A percentile compares a stretch with the other conserved stretches of the same genome.
phyloP scores from a whole-genome alignment of 169 alveolate genomes.

The Toxoplasma gondii region DNA sequence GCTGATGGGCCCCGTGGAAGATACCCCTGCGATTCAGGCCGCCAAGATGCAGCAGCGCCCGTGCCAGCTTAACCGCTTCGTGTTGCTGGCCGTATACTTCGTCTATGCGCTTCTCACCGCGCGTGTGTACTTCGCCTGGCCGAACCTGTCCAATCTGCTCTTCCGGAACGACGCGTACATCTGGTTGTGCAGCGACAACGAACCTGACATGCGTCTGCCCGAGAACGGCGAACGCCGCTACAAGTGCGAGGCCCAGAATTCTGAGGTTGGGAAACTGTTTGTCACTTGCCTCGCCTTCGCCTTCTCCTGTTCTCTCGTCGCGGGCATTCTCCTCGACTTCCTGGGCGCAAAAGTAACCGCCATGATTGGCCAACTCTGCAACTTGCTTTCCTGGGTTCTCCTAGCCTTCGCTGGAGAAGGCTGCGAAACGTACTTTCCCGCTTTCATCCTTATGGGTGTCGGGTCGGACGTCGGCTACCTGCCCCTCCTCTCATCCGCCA shows the following conservation, averaged over 20 bases:
- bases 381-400: conserved; percentile 64
- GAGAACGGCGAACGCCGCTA: conserved; percentile 67
- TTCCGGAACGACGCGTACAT: conserved; percentile 58
- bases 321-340: conserved; percentile 69
- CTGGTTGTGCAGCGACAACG: conserved; percentile 56
- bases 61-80: conserved; percentile 60
- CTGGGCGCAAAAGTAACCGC: conserved; percentile 70
- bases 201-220: conserved; percentile 55
- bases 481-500: conserved; percentile 65
- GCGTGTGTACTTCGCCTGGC: conserved; percentile 71
- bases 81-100: conserved; percentile 51
- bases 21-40: conserved; percentile 61
- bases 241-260: conserved; percentile 67
- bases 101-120: conserved; percentile 67
- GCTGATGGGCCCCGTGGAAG: conserved; percentile 44
- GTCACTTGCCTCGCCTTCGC: conserved; percentile 64
- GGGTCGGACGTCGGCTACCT: conserved; percentile 70
- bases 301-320: conserved; percentile 64
- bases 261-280: conserved; percentile 65
- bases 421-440: conserved; percentile 56
- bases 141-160: conserved; percentile 64
- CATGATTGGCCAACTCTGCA: conserved; percentile 62
- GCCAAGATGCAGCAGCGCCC: conserved; percentile 65
- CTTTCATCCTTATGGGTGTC: conserved; percentile 68
- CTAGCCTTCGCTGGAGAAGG: conserved; percentile 61